Base-by-base conservation (phyloP, 2,329 filamentous ascomycete genomes). In the Colletotrichum horii region DNA sequence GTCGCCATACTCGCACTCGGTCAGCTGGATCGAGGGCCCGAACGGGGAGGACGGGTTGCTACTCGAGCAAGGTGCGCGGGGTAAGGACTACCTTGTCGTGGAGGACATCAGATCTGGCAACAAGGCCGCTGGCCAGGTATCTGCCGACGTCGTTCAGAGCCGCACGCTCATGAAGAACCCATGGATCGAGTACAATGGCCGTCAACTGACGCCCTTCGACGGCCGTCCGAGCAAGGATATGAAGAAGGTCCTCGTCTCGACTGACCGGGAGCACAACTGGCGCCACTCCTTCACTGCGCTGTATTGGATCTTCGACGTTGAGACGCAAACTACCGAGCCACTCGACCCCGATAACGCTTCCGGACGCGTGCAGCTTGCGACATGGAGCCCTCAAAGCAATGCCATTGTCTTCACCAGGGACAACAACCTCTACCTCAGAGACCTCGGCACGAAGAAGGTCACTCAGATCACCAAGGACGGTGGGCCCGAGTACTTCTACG, bases 241-340 rank as follows among this genome's bases (percentile, higher is more conserved):
- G 83, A 95, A 93, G 80, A 96, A 95, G 83, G 95, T 99, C 4
- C 89, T 99, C 67, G 87, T 98, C n/a, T 90, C 93, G 66, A 95
- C 95, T 11, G 88, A 95, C 68, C 83, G 87, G 26, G 85, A 94
- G 83, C 92, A 91, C 80, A 96, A 97, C 80, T 99, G 96, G 94
- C 93, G 97, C 78, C 94, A 98, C 84, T 98, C 96, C 0, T 96
- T 91, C 81, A 96, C 93, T 12, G 96, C 94, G 1, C 88, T 90
- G 30, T 99, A 98, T 86, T 99, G 94, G 92, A 93, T 99, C 75
- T 94, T 98, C 78, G 94, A 99, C 82, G 97, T 99, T 30, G 92
- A 91, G 36, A 93, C 92, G 1, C 96, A 98, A 83, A 90, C 86
- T 1, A 94, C 90, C 2, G 90, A 98, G 83, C 92, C 97, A 1